Evolutionary conservation across 371 early-diverging fungal species (phyloP).

Genomic region (Apophysomyces ossiformis): DNA sequence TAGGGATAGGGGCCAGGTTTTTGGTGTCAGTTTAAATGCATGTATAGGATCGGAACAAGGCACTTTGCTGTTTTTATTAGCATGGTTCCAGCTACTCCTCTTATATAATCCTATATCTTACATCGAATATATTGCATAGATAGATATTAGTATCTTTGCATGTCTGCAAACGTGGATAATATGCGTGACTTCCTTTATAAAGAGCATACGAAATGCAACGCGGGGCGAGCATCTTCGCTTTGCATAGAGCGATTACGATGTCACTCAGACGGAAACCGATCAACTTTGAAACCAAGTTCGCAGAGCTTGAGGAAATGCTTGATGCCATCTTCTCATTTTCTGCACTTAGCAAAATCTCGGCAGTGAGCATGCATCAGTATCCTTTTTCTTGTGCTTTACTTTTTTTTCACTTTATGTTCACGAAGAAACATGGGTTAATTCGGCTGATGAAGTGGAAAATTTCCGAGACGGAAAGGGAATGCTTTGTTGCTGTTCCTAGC

Average conservation of each 20-base stretch:
- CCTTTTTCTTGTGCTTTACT: constrained; percentile 14
- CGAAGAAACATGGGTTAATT: background rate
- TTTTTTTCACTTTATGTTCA: background rate
- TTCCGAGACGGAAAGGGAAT: background rate
- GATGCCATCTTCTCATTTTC: constrained; percentile 63
- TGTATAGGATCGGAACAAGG: no score
- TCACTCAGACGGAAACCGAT: constrained; percentile 64
- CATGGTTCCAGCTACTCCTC: no score
- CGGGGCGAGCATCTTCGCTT: background rate
- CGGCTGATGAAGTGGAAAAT: background rate
- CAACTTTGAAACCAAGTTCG: constrained; percentile 64
- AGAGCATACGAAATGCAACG: background rate
- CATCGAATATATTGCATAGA: no score
- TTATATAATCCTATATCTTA: no score
- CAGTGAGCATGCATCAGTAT: constrained; percentile 80
- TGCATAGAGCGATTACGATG: constrained; percentile 34
- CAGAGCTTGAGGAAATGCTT: constrained; percentile 55
- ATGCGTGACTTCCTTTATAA: constrained; percentile 1
- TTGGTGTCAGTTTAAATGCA: no score
- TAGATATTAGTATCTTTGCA: no score
- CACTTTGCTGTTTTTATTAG: no score
- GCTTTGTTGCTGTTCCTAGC: background rate
- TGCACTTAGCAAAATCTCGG: constrained; percentile 53
- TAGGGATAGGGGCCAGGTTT: no score
- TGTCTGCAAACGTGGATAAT: no score